Conservation (phyloP, 2,329 filamentous ascomycete genomes). For the Scedosporium apiospermum region DNA sequence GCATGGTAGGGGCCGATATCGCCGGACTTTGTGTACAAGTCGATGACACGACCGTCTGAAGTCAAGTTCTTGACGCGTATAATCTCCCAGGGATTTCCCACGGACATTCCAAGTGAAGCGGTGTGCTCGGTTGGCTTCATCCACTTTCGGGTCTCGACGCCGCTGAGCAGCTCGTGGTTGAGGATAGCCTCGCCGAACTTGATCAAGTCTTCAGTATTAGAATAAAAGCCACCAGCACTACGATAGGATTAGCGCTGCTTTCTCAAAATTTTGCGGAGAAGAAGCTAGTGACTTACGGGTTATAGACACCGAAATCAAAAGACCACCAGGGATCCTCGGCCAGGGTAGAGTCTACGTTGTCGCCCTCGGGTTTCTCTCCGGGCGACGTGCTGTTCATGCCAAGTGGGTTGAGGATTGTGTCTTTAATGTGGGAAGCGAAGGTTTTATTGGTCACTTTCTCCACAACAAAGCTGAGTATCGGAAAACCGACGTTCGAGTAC, state of each 20-base stretch:
- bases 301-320: constrained; percentile 21
- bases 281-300: constrained; percentile 18
- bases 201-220: constrained; percentile 30
- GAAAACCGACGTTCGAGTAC: constrained; percentile 40
- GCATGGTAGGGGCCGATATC: constrained; percentile 31
- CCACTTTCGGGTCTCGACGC: constrained; percentile 30
- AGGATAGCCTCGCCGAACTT: constrained; percentile 32
- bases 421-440: constrained; percentile 27
- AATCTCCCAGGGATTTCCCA: constrained; percentile 40
- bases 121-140: constrained; percentile 32
- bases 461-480: constrained; percentile 33
- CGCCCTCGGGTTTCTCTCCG: constrained; percentile 16
- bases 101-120: constrained; percentile 23
- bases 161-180: constrained; percentile 27
- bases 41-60: constrained; percentile 27
- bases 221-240: constrained; percentile 30
- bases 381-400: constrained; percentile 30
- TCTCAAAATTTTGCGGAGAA: background rate
- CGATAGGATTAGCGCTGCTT: background rate
- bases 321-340: constrained; percentile 23
- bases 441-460: constrained; percentile 31
- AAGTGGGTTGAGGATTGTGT: constrained; percentile 30
- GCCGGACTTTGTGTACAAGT: constrained; percentile 37
- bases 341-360: constrained; percentile 24
- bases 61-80: constrained; percentile 25